A percentile compares a stretch with the other conserved stretches of the same genome.
These are phyloP conservation scores for Entoloma clypeatum DNA, from an alignment of 1,284 basidiomycete species.

Conservation along the genomic window DNA sequence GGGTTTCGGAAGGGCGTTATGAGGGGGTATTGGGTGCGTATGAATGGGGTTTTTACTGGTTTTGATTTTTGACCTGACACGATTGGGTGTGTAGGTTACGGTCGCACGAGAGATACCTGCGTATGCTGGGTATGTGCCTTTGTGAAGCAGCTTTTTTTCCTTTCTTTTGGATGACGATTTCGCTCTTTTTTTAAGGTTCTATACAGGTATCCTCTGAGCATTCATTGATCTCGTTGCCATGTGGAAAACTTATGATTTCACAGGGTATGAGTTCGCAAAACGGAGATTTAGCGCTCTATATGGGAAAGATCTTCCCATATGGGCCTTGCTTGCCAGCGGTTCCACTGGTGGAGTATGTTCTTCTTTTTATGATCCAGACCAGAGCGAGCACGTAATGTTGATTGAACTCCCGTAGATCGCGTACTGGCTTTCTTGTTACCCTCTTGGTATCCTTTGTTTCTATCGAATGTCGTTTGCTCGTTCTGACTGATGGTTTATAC, in stretches of 20 bases:
- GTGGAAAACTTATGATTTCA: constrained; percentile 1
- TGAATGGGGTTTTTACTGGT: not conserved
- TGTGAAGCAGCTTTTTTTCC: not conserved
- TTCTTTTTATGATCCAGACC: constrained; percentile 2
- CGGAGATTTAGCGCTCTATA: constrained; percentile 65
- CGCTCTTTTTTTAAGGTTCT: constrained; percentile 53
- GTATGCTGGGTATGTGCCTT: constrained; percentile 73
- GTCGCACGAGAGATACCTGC: constrained; percentile 91
- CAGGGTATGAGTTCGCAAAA: constrained; percentile 88
- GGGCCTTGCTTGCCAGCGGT: constrained; percentile 85
- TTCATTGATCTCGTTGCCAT: not conserved
- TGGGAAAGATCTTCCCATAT: constrained; percentile 74
- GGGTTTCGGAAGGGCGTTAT: constrained; percentile 88
- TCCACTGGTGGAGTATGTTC: constrained; percentile 81
- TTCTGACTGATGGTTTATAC: not conserved
- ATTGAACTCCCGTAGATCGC: constrained; percentile 61
- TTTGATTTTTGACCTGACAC: not conserved
- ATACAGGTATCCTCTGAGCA: constrained; percentile 50
- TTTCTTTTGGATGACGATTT: constrained; percentile 1
- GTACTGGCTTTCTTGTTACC: constrained; percentile 95
- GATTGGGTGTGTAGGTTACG: constrained; percentile 60
- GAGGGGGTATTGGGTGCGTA: constrained; percentile 90
- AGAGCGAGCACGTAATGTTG: not conserved
- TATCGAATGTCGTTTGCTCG: not conserved
- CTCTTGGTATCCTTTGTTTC: constrained; percentile 50